phyloP scores from a whole-genome alignment of 257 asterid genomes.

The Primulina tabacum region DNA sequence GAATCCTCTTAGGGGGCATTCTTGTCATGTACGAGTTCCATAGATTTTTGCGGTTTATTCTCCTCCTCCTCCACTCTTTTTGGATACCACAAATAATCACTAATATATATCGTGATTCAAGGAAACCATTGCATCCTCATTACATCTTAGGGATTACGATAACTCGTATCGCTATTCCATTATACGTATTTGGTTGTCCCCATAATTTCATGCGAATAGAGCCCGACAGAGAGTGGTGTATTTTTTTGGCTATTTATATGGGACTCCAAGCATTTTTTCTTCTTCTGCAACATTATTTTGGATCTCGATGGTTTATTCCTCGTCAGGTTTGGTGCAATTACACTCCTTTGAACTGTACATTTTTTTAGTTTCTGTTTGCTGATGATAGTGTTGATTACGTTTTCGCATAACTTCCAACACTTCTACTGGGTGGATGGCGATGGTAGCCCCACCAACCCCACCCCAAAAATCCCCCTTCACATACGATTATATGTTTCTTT shows the following conservation, averaged over 20 bases:
- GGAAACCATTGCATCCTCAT: constrained; percentile 94
- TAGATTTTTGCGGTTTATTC: constrained; percentile 60
- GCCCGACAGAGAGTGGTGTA: constrained; percentile 71
- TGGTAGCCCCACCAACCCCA: not conserved
- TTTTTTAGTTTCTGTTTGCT: not conserved
- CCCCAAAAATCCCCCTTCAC: not conserved
- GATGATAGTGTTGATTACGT: not conserved
- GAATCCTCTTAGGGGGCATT: constrained; percentile 87
- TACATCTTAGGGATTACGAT: constrained; percentile 81
- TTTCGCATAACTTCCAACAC: not conserved
- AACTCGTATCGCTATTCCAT: constrained; percentile 83
- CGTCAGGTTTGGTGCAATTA: constrained; percentile 58
- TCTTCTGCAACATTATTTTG: constrained; percentile 87
- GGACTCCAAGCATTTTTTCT: constrained; percentile 73
- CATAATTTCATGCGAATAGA: constrained; percentile 93
- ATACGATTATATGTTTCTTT: not conserved
- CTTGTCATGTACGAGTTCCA: constrained; percentile 89
- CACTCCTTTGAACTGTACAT: constrained; percentile 8
- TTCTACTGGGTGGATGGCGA: not conserved
- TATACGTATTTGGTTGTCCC: constrained; percentile 88
- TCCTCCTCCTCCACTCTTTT: constrained; percentile 82
- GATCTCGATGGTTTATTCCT: constrained; percentile 94
- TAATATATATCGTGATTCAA: constrained; percentile 77
- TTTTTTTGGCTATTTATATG: constrained; percentile 62
- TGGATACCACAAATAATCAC: constrained; percentile 92